Conservation (phyloP, 306 rosid genomes). For the Pyrus bretschneideri region DNA sequence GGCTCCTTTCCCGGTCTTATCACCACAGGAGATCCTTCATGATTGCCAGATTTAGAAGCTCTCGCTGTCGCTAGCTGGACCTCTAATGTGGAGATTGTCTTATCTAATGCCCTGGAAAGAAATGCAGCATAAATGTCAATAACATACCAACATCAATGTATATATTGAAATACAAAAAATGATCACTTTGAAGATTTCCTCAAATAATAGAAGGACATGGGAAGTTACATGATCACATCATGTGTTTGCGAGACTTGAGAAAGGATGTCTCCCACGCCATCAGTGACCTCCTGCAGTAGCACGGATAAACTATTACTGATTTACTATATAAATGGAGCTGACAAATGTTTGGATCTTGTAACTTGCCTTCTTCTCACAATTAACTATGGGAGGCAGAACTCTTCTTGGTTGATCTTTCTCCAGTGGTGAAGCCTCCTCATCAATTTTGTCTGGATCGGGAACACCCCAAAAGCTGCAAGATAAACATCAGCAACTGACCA, state of each 20-base stretch:
- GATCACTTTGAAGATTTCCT: background rate
- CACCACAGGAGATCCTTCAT: conserved; percentile 35
- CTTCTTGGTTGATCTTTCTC: conserved; percentile 22
- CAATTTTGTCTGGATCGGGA: conserved; percentile 27
- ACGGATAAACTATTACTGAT: conserved; percentile 1
- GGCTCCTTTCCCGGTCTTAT: conserved; percentile 16
- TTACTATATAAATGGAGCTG: background rate
- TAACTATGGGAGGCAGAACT: conserved; percentile 21
- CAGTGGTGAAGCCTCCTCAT: conserved; percentile 21
- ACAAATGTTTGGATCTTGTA: background rate
- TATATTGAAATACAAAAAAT: background rate
- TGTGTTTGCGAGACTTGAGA: conserved; percentile 51
- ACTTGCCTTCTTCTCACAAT: conserved; percentile 50
- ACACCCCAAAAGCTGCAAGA: conserved; percentile 33
- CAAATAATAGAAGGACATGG: background rate
- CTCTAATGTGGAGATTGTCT: conserved; percentile 51
- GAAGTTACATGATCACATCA: conserved; percentile 42
- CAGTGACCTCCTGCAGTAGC: conserved; percentile 34
- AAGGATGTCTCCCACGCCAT: conserved; percentile 37
- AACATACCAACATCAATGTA: background rate
- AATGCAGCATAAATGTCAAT: background rate
- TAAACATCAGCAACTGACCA: background rate
- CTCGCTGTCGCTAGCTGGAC: conserved; percentile 56
- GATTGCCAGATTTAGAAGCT: conserved; percentile 30
- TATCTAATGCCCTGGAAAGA: conserved; percentile 42